Base-by-base conservation (phyloP, 768 basidiomycete species). In the Kwoniella pini region DNA sequence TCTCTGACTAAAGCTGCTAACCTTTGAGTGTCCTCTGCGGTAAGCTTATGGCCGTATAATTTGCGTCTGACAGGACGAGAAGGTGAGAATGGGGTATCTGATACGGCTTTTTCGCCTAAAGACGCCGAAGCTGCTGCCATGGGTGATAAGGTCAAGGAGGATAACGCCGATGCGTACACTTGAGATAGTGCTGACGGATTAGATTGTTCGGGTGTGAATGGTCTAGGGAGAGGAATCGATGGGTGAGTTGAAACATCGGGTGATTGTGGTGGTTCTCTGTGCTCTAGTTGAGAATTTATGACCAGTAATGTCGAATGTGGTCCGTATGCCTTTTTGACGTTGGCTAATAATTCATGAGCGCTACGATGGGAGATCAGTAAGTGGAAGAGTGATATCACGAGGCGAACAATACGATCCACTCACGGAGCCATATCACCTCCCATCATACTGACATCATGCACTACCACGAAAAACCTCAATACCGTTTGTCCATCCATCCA, bases 1-100 rank as follows among this genome's bases (percentile, higher is more conserved):
- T 96, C 94, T 44, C 92, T 84, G 10, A 90, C 83, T 69, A 97
- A 91, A 54, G 85, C 84, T 4, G 63, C 74, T n/a, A 75, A 52
- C 30, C 74, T 33, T 54, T 72, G 71, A 13, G 71, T 70, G 48
- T 75, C 74, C 19, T 70, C 71, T 7, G 69, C 62, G 0, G 62
- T 63, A 31, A 75, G 24, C 33, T 64, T 65, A 1, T 67, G 26
- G 15, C 63, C 74, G 54, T 72, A 72, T 11, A 67, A 54, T 48
- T 74, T 74, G 48, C 61, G 21, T 19, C 72, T 52, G 11, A 45
- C 57, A 12, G 67, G 62, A 30, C 46, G 58, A 2, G 60, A 56
- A 15, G 67, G 68, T 1, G 59, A 61, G 11, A 33, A 26, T 3
- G 60, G 62, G 9, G 44, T 60, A 22, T 62, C 59, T 10, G 56